Conservation (phyloP, 1,139 yeast genomes). For the Saccharomyces hybrid region DNA sequence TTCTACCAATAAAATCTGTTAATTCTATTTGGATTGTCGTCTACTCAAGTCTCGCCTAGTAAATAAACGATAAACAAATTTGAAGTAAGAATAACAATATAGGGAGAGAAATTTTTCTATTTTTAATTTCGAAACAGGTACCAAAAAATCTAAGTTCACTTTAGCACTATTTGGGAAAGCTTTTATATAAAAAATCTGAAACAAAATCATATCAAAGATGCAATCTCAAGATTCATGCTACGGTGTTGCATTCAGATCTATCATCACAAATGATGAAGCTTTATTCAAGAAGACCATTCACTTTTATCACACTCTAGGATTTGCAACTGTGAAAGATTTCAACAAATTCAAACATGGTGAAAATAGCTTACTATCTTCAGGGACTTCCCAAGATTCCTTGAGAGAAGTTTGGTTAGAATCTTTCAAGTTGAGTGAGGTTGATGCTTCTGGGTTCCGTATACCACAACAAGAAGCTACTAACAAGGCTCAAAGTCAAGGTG, state of each 20-base stretch:
- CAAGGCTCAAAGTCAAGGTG: conserved; percentile 43
- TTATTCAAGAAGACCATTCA: conserved; percentile 41
- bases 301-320: conserved; percentile 55
- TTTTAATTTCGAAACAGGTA: conserved; percentile 1
- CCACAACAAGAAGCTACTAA: conserved; percentile 53
- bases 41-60: not conserved
- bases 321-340: conserved; percentile 49
- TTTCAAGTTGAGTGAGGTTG: conserved; percentile 51
- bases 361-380: conserved; percentile 34
- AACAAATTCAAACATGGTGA: conserved; percentile 34
- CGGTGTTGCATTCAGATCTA: conserved; percentile 48
- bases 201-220: conserved; percentile 8
- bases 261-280: conserved; percentile 48
- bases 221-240: conserved; percentile 27
- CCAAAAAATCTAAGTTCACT: not conserved
- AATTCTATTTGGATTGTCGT: not conserved
- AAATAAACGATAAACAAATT: not conserved
- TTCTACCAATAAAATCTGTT: not conserved
- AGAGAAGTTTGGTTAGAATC: conserved; percentile 67
- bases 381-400: conserved; percentile 57
- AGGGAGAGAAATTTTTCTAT: not conserved
- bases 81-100: not conserved
- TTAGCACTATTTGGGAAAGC: not conserved
- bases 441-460: conserved; percentile 40
- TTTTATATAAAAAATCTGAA: conserved; percentile 9